phyloP scores from a whole-genome alignment of 2,329 filamentous ascomycete species.

The Amesomyces nigricolor region DNA sequence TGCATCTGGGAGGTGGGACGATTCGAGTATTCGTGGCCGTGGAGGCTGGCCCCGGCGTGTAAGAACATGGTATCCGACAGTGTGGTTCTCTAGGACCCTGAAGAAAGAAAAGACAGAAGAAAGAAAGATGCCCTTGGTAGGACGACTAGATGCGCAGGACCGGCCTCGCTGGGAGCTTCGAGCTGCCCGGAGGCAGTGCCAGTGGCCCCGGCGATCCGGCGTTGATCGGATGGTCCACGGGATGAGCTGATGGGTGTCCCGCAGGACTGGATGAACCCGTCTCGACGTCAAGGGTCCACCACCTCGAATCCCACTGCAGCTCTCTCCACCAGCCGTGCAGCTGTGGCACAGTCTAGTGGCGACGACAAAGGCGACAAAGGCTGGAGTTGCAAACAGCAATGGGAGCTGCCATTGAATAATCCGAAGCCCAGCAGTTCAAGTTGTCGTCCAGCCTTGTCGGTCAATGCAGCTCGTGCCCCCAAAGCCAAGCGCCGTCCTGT shows the following conservation, averaged over 20 bases:
- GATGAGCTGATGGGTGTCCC: neutral
- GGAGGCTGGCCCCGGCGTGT: constrained; percentile 53
- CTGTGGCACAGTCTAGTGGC: neutral
- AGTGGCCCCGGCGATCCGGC: neutral
- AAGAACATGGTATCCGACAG: constrained; percentile 48
- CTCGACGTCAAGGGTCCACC: neutral
- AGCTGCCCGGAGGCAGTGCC: constrained; percentile 1
- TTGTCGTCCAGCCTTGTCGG: neutral
- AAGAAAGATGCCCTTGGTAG: neutral
- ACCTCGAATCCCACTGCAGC: neutral
- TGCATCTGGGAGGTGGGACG: constrained; percentile 31
- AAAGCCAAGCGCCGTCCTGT: too few species aligned
- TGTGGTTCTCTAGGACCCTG: neutral
- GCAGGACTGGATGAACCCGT: neutral
- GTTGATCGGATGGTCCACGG: neutral
- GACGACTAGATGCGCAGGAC: neutral
- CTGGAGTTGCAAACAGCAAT: neutral
- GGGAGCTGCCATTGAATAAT: neutral
- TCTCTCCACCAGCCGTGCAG: neutral
- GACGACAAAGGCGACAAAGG: neutral
- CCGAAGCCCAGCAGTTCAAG: neutral
- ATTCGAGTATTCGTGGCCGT: constrained; percentile 54
- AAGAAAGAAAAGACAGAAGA: neutral
- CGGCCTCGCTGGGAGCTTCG: constrained; percentile 6
- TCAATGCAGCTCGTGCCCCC: neutral